Base-by-base conservation (phyloP, 2,329 filamentous ascomycete genomes). In the Cercospora nicotianae region DNA sequence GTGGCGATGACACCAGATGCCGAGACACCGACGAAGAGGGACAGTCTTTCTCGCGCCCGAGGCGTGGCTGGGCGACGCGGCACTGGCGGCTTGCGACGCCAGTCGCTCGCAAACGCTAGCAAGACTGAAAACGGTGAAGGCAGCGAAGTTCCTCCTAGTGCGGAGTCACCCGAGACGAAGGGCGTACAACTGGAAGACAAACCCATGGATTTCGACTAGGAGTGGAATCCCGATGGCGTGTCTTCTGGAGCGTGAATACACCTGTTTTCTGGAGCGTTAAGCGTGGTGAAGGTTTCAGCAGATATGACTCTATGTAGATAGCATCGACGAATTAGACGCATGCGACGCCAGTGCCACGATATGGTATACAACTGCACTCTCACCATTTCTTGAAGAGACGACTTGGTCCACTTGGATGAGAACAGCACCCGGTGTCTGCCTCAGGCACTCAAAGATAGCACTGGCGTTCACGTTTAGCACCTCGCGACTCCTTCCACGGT, bases 121-220 rank as follows among this genome's bases (percentile, higher is more conserved):
- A 39, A 39, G 16, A 16, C 13, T 8, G 76, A 77, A 59, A 74
- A 69, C 31, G 68, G 62, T 4, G 66, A 70, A 3, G 63, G 69
- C 5, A 66, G 67, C 5, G 68, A 74, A 28, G 70, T 69, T 23
- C 68, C 72, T 3, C 67, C 72, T 13, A 73, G 72, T 18, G 64
- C 63, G 6, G 61, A 36, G 10, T 63, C 66, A 8, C 31, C 64
- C 16, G 68, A 70, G 60, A 81, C 70, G 5, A 71, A 80, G 79
- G 87, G 89, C 6, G 90, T 93, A 51, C 89, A 88, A 72, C 82
- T 93, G 75, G 87, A 88, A 75, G 91, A 93, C 78, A 89, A 87
- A 79, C 89, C 90, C n/a, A 92, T 93, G 89, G 89, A 92, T 67
- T 78, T 77, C 80, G 89, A 92, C 79, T 91, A 76, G 75, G 74